Percentiles rank a stretch among this genome's conserved stretches.
Evolutionary conservation across 106 monocot species (phyloP).

Genomic region (Vanilla planifolia): DNA sequence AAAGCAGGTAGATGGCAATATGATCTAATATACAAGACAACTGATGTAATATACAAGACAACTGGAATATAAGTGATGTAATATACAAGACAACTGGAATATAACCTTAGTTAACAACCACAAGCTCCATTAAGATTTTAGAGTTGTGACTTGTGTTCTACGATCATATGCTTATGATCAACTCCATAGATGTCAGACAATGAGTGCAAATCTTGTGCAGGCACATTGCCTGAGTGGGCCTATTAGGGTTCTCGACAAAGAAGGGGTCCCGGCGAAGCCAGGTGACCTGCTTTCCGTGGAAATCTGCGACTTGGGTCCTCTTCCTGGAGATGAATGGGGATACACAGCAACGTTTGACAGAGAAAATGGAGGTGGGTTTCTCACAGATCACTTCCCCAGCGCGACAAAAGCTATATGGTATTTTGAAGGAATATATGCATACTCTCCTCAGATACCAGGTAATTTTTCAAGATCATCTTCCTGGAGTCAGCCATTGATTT

Average conservation of each 20-base stretch:
- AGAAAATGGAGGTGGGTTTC: slow-evolving; percentile 89
- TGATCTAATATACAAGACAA: too few relatives aligned
- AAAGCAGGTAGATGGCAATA: too few relatives aligned
- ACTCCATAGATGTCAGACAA: background rate
- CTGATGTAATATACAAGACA: too few relatives aligned
- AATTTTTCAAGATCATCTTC: background rate
- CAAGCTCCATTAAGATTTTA: too few relatives aligned
- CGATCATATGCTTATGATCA: background rate
- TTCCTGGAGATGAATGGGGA: slow-evolving; percentile 91
- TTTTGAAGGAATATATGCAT: slow-evolving; percentile 89
- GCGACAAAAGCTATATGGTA: slow-evolving; percentile 96
- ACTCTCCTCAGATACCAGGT: slow-evolving; percentile 86
- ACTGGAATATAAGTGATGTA: too few relatives aligned
- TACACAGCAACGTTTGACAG: slow-evolving; percentile 80
- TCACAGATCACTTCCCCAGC: slow-evolving; percentile 81
- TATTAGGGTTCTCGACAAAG: slow-evolving; percentile 44
- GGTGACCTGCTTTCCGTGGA: slow-evolving; percentile 83
- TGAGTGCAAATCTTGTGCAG: slow-evolving; percentile 24
- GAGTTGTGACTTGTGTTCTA: too few relatives aligned
- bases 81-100: too few relatives aligned
- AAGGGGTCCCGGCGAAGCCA: slow-evolving; percentile 63
- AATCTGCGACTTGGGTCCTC: slow-evolving; percentile 81
- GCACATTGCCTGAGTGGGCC: slow-evolving; percentile 83
- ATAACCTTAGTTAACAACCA: too few relatives aligned
- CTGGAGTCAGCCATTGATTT: background rate